Evolutionary conservation across 2,329 filamentous ascomycete species (phyloP).

Genomic region (Colletotrichum tanaceti): DNA sequence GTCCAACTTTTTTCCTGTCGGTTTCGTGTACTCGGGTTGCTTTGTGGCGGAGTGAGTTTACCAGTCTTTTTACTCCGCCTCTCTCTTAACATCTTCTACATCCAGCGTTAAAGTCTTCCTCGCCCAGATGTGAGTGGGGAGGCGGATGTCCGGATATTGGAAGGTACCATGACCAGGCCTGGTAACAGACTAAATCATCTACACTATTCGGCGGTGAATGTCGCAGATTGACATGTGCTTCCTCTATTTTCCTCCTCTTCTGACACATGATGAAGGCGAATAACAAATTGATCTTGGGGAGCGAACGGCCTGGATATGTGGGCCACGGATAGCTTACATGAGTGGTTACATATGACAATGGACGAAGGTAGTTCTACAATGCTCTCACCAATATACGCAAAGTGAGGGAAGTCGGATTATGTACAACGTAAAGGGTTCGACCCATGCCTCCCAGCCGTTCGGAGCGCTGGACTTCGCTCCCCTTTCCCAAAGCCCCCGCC

Average conservation of each 20-base stretch:
- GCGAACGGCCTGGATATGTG: not conserved
- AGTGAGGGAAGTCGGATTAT: conserved; percentile 40
- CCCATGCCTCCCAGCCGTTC: conserved; percentile 29
- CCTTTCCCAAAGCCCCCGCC: conserved; percentile 30
- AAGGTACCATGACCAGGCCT: too few relatives aligned
- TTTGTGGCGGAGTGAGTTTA: not conserved
- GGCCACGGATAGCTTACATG: not conserved
- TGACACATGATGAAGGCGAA: not conserved
- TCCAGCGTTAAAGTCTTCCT: too few relatives aligned
- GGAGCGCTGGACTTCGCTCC: conserved; percentile 25
- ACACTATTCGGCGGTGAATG: too few relatives aligned
- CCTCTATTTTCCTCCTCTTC: too few relatives aligned
- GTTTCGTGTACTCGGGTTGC: not conserved
- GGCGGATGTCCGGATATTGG: too few relatives aligned
- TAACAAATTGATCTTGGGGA: too few relatives aligned
- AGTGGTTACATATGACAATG: conserved; percentile 27
- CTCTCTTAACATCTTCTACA: too few relatives aligned
- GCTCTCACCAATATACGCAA: conserved; percentile 38
- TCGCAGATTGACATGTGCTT: too few relatives aligned
- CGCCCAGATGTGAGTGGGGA: too few relatives aligned
- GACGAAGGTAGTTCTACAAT: conserved; percentile 40
- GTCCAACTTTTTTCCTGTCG: conserved; percentile 3
- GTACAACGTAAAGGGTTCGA: conserved; percentile 34
- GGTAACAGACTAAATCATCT: too few relatives aligned
- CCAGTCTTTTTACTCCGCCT: too few relatives aligned